These are phyloP conservation scores for Nitzschia sp. DNA, from an alignment of 108 stramenopile species.

Conservation along the genomic window DNA sequence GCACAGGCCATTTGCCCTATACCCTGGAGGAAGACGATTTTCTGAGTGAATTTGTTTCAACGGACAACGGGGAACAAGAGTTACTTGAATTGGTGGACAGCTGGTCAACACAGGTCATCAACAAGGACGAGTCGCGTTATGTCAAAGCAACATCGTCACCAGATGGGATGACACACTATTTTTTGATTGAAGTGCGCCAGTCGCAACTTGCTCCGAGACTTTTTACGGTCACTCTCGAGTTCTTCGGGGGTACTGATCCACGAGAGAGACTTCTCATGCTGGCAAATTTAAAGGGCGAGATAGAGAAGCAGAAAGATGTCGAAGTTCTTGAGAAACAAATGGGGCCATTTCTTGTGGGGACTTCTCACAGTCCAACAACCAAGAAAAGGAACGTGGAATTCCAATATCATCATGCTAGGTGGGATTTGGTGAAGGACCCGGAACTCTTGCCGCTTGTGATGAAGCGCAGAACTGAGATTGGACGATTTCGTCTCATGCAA, in stretches of 20 bases:
- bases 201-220: constrained; percentile 38
- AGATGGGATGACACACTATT: constrained; percentile 51
- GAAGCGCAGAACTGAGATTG: constrained; percentile 64
- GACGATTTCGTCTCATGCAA: constrained; percentile 57
- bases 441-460: constrained; percentile 72
- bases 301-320: constrained; percentile 36
- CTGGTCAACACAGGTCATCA: constrained; percentile 68
- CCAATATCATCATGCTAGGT: constrained; percentile 61
- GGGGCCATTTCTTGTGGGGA: constrained; percentile 47
- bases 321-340: constrained; percentile 60
- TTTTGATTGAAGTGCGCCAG: constrained; percentile 45
- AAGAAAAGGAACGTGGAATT: constrained; percentile 37
- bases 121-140: constrained; percentile 42
- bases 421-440: constrained; percentile 67
- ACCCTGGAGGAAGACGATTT: constrained; percentile 36
- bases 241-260: constrained; percentile 58
- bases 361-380: constrained; percentile 22
- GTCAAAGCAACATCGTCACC: constrained; percentile 38
- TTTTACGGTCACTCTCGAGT: constrained; percentile 53
- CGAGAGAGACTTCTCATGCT: constrained; percentile 42
- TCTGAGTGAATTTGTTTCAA: constrained; percentile 57
- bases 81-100: constrained; percentile 40
- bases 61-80: constrained; percentile 58
- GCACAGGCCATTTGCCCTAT: constrained; percentile 40
- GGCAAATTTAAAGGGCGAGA: constrained; percentile 34